Evolutionary conservation across 192 early-diverging fungal species (phyloP).

Genomic region (Backusella macrospora): DNA sequence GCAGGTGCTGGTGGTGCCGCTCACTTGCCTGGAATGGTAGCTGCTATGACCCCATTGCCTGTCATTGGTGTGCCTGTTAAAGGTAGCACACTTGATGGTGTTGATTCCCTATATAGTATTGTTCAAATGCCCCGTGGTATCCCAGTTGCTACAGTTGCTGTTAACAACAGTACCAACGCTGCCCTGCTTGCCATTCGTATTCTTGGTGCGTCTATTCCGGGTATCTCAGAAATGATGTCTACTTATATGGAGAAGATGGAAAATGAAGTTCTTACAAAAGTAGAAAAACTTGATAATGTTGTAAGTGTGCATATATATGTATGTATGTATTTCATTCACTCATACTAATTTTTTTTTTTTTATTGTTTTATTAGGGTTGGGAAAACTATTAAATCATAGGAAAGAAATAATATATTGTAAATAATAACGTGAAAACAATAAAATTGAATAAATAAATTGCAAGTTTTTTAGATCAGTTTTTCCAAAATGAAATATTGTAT

Average conservation of each 20-base stretch:
- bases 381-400: slow-evolving; percentile 32
- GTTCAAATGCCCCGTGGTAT: slow-evolving; percentile 99
- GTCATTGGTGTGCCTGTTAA: slow-evolving; percentile 98
- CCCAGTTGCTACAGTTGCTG: slow-evolving; percentile 98
- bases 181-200: slow-evolving; percentile 93
- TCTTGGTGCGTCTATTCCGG: slow-evolving; percentile 78
- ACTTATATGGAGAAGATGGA: slow-evolving; percentile 85
- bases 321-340: neutral
- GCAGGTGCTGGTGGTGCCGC: slow-evolving; percentile 98
- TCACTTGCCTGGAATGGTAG: slow-evolving; percentile 99
- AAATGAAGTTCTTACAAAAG: slow-evolving; percentile 85
- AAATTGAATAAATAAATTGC: neutral
- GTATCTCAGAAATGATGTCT: slow-evolving; percentile 76
- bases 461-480: neutral
- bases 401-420: neutral
- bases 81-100: slow-evolving; percentile 89
- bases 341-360: neutral
- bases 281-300: slow-evolving; percentile 72
- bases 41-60: slow-evolving; percentile 94
- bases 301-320: slow-evolving; percentile 22
- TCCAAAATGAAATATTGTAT: too few species aligned
- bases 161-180: slow-evolving; percentile 97
- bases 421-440: neutral
- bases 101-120: slow-evolving; percentile 97
- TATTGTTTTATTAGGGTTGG: slow-evolving; percentile 29